Evolutionary conservation across 129 eudicot species (phyloP).

Genomic region (Chrysanthemum seticuspe): DNA sequence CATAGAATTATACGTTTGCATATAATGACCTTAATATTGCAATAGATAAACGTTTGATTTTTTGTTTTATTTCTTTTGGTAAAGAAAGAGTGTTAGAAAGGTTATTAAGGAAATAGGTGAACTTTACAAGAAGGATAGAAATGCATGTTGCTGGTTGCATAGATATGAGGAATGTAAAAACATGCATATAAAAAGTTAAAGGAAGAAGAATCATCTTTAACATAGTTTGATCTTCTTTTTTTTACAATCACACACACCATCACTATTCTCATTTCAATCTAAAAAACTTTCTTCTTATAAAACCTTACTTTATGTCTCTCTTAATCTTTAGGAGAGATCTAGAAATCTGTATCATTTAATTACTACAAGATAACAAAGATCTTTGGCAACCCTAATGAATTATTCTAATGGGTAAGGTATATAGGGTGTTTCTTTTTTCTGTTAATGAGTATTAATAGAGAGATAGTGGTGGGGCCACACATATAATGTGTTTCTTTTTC

Average conservation of each 20-base stretch:
- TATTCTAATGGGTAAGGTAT: background rate
- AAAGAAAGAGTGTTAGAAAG: conserved; percentile 15
- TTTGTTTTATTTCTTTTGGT: background rate
- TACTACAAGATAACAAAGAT: background rate
- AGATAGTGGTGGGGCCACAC: too few species aligned
- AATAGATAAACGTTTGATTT: background rate
- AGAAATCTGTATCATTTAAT: background rate
- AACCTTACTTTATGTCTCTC: conserved; percentile 23
- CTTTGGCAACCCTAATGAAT: background rate
- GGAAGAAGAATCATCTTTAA: conserved; percentile 65
- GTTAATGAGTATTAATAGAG: too few species aligned
- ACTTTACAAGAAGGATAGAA: conserved; percentile 34
- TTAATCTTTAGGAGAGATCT: conserved; percentile 5
- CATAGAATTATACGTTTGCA: background rate
- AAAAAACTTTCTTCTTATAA: conserved; percentile 21
- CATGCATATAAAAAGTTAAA: conserved; percentile 43
- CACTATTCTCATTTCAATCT: conserved; percentile 19
- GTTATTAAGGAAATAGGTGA: conserved; percentile 32
- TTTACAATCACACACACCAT: conserved; percentile 31
- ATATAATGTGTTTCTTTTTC: too few species aligned
- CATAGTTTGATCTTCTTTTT: conserved; percentile 26
- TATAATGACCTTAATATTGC: background rate
- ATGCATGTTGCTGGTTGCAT: conserved; percentile 39
- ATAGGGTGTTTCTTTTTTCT: too few species aligned
- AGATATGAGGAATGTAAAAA: conserved; percentile 38